phyloP scores from a whole-genome alignment of 75 land plant genomes.

The Sequoiadendron giganteum region DNA sequence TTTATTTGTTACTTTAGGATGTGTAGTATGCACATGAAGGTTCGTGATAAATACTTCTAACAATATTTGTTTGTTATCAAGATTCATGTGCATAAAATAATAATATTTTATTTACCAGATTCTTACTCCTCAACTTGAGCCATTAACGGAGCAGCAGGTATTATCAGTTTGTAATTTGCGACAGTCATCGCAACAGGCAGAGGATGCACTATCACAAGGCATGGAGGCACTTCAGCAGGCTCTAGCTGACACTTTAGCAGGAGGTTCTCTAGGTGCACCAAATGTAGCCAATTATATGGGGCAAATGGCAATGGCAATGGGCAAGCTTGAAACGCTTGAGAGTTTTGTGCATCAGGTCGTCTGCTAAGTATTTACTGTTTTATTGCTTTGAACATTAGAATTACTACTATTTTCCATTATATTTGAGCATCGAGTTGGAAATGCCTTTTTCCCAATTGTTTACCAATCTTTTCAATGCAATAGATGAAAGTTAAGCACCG shows the following conservation, averaged over 20 bases:
- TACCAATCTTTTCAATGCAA: not conserved
- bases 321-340: slow-evolving; percentile 57
- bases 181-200: slow-evolving; percentile 74
- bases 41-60: not conserved
- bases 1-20: not conserved
- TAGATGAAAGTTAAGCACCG: not conserved
- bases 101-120: slow-evolving; percentile 28
- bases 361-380: not conserved
- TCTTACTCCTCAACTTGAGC: slow-evolving; percentile 60
- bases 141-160: slow-evolving; percentile 59
- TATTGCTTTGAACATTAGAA: not conserved
- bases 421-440: not conserved
- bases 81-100: too few species aligned
- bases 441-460: not conserved
- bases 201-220: slow-evolving; percentile 74
- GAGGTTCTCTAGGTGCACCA: slow-evolving; percentile 33
- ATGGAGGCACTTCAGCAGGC: slow-evolving; percentile 61
- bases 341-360: slow-evolving; percentile 68
- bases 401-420: not conserved
- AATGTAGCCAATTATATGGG: slow-evolving; percentile 44
- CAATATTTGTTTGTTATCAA: not conserved
- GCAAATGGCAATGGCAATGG: slow-evolving; percentile 68
- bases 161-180: slow-evolving; percentile 52
- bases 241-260: slow-evolving; percentile 62
- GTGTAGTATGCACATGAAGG: not conserved